Base-by-base conservation (phyloP, 2,329 filamentous ascomycete species). In the Arthrobotrys sphaeroides region DNA sequence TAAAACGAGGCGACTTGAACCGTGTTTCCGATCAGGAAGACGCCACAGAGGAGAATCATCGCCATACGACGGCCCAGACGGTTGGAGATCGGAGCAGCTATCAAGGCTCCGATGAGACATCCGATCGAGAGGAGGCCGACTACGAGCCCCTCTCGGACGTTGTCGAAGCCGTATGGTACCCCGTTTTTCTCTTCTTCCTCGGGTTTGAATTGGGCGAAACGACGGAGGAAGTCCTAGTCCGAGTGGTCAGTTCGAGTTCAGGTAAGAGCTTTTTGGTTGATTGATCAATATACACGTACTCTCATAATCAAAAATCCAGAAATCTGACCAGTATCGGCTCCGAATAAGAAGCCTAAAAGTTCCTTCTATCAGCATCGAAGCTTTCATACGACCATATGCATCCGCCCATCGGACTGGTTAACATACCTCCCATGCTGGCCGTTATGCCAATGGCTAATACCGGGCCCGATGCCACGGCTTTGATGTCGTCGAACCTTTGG, bases 261-360 rank as follows among this genome's bases (percentile, higher is more conserved):
- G 80, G 83, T 84, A 20, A 82, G 77, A 60, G 83, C 81, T 80
- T 84, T 83, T 22, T 2, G 2, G 20, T 12, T 5, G 13, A 9
- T 2, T 7, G n/a, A n/a, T n/a, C n/a, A n/a, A n/a, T n/a, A 18
- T 18, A 33, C 9, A 9, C 60, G 64, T 45, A 75, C 69, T 18
- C 38, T 69, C 79, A 86, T 86, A 16, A 85, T 80, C 7, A 86
- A 81, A 79, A 86, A 84, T 42, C 82, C 83, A 5, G 86, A 87
- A 61, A 88, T 88, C 79, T 88, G 86, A 77, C 87, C 88, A 7
- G 87, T 89, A 78, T 89, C 88, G 78, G 89, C 89, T 53, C 88
- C 88, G 80, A 89, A 89, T 75, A 90, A 84, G 81, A 88, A 88
- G 53, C 87, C 64, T 68, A 9, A 13, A 49, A 18, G 10, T 0